Evolutionary conservation across 2,329 filamentous ascomycete genomes (phyloP).

Genomic region (Sclerotinia trifoliorum): DNA sequence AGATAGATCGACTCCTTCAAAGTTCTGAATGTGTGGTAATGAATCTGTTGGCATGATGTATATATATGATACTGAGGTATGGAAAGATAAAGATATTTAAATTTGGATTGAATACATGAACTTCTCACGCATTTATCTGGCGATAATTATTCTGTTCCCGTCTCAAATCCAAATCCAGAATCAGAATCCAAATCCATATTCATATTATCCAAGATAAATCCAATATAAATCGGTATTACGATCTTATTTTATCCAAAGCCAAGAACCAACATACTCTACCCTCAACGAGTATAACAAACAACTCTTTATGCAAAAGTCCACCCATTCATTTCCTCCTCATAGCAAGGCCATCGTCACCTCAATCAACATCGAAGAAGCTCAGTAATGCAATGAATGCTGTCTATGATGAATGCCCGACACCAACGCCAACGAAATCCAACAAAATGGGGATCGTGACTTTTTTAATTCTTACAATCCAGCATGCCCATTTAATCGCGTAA

Average conservation of each 20-base stretch:
- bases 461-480: conserved; percentile 15
- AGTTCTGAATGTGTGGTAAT: neutral
- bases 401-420: conserved; percentile 32
- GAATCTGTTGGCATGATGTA: neutral
- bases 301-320: neutral
- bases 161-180: neutral
- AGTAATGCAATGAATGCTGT: conserved; percentile 35
- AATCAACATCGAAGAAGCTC: conserved; percentile 15
- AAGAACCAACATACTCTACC: neutral
- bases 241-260: neutral
- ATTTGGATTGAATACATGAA: neutral
- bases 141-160: neutral
- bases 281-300: neutral
- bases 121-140: neutral
- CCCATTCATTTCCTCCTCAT: neutral
- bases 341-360: neutral
- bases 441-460: conserved; percentile 18
- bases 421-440: conserved; percentile 32
- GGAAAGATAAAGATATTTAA: too few species aligned
- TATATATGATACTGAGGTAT: too few species aligned
- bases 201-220: neutral
- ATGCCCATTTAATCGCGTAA: conserved; percentile 57
- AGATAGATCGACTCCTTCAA: neutral
- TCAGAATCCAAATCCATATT: neutral
- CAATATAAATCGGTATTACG: neutral